Evolutionary conservation across 192 early-diverging fungal genomes (phyloP).

Genomic region (Blastocladiella britannica): DNA sequence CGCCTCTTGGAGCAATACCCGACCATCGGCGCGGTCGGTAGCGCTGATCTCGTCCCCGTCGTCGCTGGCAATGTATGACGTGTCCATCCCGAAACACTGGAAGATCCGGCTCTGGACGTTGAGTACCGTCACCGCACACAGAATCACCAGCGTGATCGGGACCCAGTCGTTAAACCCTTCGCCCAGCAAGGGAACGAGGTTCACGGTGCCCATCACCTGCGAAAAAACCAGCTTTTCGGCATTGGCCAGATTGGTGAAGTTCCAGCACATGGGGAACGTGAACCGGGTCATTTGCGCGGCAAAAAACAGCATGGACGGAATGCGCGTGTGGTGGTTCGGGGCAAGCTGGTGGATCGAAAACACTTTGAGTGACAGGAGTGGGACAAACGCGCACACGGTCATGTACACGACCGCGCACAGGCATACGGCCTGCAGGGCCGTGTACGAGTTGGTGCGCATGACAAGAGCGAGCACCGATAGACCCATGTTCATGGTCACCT

Average conservation of each 20-base stretch:
- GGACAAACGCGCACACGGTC: slow-evolving; percentile 78
- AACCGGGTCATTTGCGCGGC: slow-evolving; percentile 75
- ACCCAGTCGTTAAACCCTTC: slow-evolving; percentile 69
- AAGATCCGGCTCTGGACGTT: slow-evolving; percentile 67
- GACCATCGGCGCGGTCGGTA: background rate
- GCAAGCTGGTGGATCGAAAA: slow-evolving; percentile 77
- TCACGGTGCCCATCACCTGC: slow-evolving; percentile 55
- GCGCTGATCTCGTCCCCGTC: background rate
- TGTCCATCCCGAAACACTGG: slow-evolving; percentile 26
- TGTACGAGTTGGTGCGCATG: slow-evolving; percentile 13
- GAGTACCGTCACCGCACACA: slow-evolving; percentile 48
- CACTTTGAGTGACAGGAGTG: slow-evolving; percentile 70
- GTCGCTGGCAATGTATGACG: background rate
- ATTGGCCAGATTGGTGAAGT: slow-evolving; percentile 61
- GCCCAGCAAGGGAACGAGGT: slow-evolving; percentile 78
- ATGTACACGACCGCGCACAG: slow-evolving; percentile 70
- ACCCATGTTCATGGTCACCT: slow-evolving; percentile 63
- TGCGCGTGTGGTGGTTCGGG: slow-evolving; percentile 82
- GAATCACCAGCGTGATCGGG: slow-evolving; percentile 64
- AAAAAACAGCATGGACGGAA: slow-evolving; percentile 73
- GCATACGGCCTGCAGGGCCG: slow-evolving; percentile 29
- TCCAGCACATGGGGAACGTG: slow-evolving; percentile 81
- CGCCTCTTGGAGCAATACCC: background rate
- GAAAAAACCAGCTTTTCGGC: slow-evolving; percentile 29
- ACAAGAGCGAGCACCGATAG: slow-evolving; percentile 54